Evolutionary conservation across 73 alveolate species (phyloP).

Genomic region (Tetrahymena elliotti): DNA sequence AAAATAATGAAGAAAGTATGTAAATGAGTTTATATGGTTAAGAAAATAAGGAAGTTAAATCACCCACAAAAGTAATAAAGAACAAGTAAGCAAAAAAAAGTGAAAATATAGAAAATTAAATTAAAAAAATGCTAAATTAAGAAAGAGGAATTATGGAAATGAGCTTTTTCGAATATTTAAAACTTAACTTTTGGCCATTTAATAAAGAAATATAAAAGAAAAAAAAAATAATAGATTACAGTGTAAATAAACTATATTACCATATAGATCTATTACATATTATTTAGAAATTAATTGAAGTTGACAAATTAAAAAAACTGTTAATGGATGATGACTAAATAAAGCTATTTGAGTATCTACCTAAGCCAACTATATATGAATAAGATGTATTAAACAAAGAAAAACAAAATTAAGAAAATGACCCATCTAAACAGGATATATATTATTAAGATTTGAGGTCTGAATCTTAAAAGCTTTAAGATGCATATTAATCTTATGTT

Average conservation of each 20-base stretch:
- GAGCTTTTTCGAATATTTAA: not conserved
- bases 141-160: not conserved
- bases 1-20: not conserved
- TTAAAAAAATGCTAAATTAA: not conserved
- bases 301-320: not conserved
- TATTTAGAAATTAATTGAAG: not conserved
- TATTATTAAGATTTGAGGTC: not conserved
- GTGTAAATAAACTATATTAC: not conserved
- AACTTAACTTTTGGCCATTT: not conserved
- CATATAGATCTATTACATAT: not conserved
- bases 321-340: not conserved
- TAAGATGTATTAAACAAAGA: not conserved
- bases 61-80: not conserved
- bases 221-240: not conserved
- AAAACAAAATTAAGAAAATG: not conserved
- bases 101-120: not conserved
- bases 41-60: not conserved
- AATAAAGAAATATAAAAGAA: not conserved
- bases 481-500: not conserved
- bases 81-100: not conserved
- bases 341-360: not conserved
- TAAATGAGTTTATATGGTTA: not conserved
- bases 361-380: not conserved
- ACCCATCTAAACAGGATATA: not conserved
- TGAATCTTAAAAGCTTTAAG: not conserved